A percentile compares a stretch with the other conserved stretches of the same genome.
Conservation (phyloP, 305 asterid species). For the Plantago rigida region DNA sequence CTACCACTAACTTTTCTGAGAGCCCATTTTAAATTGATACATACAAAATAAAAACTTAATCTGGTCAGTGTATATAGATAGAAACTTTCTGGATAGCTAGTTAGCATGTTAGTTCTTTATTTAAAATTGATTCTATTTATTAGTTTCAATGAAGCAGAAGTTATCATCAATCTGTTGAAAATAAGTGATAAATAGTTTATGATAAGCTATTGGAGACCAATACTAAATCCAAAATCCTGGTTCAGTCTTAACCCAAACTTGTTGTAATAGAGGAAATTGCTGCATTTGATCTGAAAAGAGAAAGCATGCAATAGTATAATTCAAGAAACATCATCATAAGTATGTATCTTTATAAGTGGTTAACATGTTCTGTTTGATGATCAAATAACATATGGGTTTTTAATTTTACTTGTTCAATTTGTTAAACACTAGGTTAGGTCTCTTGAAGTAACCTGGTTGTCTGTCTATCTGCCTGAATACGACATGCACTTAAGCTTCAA, state of each 20-base stretch:
- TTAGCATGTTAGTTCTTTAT: too few relatives aligned
- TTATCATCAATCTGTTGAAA: too few relatives aligned
- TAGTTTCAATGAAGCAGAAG: too few relatives aligned
- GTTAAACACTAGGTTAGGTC: slow-evolving; percentile 3
- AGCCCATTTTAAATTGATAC: too few relatives aligned
- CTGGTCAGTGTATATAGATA: too few relatives aligned
- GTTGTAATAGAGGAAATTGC: background rate
- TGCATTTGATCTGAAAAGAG: background rate
- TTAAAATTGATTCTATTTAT: too few relatives aligned
- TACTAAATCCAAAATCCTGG: background rate
- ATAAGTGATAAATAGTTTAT: too few relatives aligned
- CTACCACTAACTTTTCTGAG: too few relatives aligned
- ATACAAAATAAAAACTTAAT: too few relatives aligned
- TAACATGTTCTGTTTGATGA: slow-evolving; percentile 11
- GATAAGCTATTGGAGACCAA: background rate
- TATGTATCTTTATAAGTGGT: slow-evolving; percentile 6
- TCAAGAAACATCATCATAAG: background rate
- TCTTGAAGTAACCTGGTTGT: background rate
- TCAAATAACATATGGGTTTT: slow-evolving; percentile 6
- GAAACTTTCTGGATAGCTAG: too few relatives aligned
- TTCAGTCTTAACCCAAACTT: background rate
- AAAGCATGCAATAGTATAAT: background rate
- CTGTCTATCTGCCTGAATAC: background rate
- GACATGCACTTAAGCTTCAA: slow-evolving; percentile 3
- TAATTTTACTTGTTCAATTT: background rate